phyloP scores from a whole-genome alignment of 345 rosid species.

The Populus tremula region DNA sequence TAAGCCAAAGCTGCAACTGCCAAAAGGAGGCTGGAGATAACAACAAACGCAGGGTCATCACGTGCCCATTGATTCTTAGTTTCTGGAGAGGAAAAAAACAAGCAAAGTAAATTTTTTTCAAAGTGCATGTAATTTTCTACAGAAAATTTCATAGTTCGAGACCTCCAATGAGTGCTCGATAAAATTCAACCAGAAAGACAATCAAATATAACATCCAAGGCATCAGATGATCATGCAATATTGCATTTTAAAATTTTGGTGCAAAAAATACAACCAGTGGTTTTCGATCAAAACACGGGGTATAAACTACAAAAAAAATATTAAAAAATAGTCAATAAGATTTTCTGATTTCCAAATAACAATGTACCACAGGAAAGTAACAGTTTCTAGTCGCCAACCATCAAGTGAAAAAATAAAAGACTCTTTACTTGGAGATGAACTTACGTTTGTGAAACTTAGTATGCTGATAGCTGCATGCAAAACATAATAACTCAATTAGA shows the following conservation, averaged over 20 bases:
- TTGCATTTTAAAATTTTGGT: background rate
- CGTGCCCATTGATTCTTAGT: slow-evolving; percentile 99
- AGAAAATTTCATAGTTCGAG: background rate
- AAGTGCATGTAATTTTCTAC: background rate
- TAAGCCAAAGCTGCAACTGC: slow-evolving; percentile 78
- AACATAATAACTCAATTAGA: slow-evolving; percentile 39
- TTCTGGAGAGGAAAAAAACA: slow-evolving; percentile 50
- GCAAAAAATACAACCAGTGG: background rate
- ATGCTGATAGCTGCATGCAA: slow-evolving; percentile 97
- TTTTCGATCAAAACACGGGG: background rate
- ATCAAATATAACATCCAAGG: background rate
- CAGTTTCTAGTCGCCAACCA: background rate
- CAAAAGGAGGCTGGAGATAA: slow-evolving; percentile 86
- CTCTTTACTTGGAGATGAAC: slow-evolving; percentile 27
- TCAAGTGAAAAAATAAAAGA: background rate
- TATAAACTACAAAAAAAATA: background rate
- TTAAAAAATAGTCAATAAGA: background rate
- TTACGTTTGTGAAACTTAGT: slow-evolving; percentile 99
- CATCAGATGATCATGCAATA: background rate
- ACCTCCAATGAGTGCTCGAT: background rate
- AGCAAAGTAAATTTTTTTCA: background rate
- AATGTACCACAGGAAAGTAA: background rate
- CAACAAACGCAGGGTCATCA: slow-evolving; percentile 98
- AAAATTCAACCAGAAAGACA: background rate
- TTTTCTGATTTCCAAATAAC: background rate